Conservation (phyloP, 139 green algal genomes). For the Edaphochlamys debaryana region DNA sequence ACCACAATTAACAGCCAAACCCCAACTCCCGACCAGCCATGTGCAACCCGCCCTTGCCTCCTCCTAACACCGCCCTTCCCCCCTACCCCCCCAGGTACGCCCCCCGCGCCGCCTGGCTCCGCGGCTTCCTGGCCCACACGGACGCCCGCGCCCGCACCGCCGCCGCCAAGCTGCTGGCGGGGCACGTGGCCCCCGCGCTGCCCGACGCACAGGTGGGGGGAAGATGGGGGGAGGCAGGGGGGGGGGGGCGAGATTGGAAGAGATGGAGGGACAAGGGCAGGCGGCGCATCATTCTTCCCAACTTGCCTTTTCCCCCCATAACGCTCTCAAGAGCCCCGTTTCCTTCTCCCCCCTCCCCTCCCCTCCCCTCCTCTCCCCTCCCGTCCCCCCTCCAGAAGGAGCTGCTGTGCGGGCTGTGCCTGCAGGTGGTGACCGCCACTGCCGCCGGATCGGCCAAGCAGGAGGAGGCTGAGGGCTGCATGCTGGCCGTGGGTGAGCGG, state of each 20-base stretch:
- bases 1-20: too few species aligned
- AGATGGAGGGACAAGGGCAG: too few species aligned
- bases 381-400: too few species aligned
- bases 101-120: conserved; percentile 62
- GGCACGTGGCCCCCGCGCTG: conserved; percentile 32
- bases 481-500: conserved; percentile 49
- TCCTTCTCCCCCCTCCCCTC: too few species aligned
- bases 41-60: too few species aligned
- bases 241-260: background rate
- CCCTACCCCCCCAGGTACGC: conserved; percentile 41
- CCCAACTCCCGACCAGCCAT: too few species aligned
- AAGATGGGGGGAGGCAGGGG: background rate
- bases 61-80: too few species aligned
- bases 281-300: too few species aligned
- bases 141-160: conserved; percentile 55
- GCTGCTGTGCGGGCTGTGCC: conserved; percentile 53
- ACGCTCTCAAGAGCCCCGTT: too few species aligned
- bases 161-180: conserved; percentile 72
- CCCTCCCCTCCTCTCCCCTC: too few species aligned
- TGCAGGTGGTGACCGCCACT: background rate
- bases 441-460: conserved; percentile 20
- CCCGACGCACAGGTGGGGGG: background rate
- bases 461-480: conserved; percentile 61
- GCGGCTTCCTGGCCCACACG: conserved; percentile 64
- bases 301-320: too few species aligned